Percentiles rank a stretch among this genome's conserved stretches.
Conservation (phyloP, 176 grass and related monocot species). For the Poa pratensis region DNA sequence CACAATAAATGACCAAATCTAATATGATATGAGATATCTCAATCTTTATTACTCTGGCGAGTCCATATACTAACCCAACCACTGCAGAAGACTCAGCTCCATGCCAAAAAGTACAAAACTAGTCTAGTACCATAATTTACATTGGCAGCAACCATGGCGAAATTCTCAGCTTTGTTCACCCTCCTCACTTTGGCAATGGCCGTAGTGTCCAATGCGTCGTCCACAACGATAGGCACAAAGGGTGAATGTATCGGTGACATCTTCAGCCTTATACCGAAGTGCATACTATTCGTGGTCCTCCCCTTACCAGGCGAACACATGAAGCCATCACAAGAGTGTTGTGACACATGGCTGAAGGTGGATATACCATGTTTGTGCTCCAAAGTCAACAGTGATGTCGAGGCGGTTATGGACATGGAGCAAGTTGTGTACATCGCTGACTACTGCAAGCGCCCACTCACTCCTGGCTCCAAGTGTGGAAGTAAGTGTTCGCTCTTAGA, state of each 20-base stretch:
- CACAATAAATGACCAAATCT: background rate
- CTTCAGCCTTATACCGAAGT: background rate
- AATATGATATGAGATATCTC: background rate
- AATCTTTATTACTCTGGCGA: background rate
- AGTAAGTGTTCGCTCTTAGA: background rate
- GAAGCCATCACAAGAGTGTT: conserved; percentile 22
- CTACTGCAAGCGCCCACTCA: conserved; percentile 37
- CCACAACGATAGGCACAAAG: background rate
- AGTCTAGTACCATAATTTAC: background rate
- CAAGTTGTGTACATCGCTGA: conserved; percentile 40
- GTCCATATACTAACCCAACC: background rate
- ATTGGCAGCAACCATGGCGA: conserved; percentile 14
- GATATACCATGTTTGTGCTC: conserved; percentile 37
- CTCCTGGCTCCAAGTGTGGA: conserved; percentile 29
- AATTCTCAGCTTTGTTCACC: background rate
- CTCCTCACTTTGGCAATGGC: background rate
- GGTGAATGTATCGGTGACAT: conserved; percentile 13
- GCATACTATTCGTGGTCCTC: conserved; percentile 9
- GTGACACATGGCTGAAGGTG: background rate
- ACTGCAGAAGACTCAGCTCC: background rate
- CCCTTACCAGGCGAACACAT: background rate
- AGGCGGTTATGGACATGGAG: conserved; percentile 42
- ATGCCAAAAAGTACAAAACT: background rate
- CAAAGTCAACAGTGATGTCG: conserved; percentile 1
- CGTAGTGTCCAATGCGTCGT: too few species aligned